Conservation (phyloP, 208 protist genomes). For the Crithidia brevicula region DNA sequence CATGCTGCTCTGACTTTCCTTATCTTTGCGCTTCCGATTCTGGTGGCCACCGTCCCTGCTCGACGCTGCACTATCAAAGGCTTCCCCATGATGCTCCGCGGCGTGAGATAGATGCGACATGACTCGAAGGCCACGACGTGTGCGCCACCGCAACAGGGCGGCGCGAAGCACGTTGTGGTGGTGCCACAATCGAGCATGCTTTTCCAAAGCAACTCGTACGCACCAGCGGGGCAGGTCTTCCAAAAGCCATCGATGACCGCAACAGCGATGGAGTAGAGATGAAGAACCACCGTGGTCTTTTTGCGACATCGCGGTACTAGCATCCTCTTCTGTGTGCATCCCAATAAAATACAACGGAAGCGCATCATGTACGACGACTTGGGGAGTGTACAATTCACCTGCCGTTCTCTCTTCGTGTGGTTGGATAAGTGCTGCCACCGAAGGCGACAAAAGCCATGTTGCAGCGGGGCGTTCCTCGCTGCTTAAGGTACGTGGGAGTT, state of each 20-base stretch:
- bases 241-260: conserved; percentile 67
- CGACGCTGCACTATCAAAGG: no score
- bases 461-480: not conserved
- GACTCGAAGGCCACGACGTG: conserved; percentile 56
- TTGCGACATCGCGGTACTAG: not conserved
- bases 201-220: conserved; percentile 34
- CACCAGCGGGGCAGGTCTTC: conserved; percentile 53
- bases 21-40: no score
- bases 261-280: no score
- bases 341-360: conserved; percentile 28
- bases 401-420: not conserved
- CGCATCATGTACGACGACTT: conserved; percentile 7
- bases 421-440: not conserved
- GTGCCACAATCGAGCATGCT: conserved; percentile 44
- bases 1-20: no score
- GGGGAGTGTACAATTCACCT: no score
- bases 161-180: conserved; percentile 20
- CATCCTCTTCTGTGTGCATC: not conserved
- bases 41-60: not conserved
- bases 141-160: conserved; percentile 48
- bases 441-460: not conserved
- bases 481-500: not conserved
- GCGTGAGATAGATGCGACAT: conserved; percentile 30
- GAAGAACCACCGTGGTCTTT: not conserved
- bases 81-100: not conserved